phyloP scores from a whole-genome alignment of 75 land plant genomes.

The Picea sitchensis region DNA sequence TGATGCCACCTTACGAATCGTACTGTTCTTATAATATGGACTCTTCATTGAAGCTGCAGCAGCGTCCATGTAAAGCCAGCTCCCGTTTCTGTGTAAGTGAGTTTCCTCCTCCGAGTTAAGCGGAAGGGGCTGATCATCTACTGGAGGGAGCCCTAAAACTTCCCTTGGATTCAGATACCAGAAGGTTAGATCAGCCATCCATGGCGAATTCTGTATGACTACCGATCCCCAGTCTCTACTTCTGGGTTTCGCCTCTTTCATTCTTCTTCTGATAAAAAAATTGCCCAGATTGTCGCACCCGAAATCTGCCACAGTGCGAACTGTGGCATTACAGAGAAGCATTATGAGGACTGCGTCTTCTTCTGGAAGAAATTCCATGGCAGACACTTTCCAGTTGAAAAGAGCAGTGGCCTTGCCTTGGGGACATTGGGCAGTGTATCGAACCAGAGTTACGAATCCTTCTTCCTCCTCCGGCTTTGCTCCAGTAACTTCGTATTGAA shows the following conservation, averaged over 20 bases:
- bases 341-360: constrained; percentile 77
- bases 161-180: constrained; percentile 36
- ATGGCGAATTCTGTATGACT: constrained; percentile 34
- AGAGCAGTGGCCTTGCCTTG: constrained; percentile 85
- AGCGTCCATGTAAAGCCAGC: constrained; percentile 8
- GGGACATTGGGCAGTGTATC: constrained; percentile 60
- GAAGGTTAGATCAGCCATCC: constrained; percentile 10
- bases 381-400: constrained; percentile 77
- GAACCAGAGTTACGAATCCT: constrained; percentile 78
- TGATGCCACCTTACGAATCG: too few species aligned
- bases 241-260: constrained; percentile 54
- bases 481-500: constrained; percentile 52
- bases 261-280: constrained; percentile 48
- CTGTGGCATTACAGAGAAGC: constrained; percentile 57
- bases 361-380: constrained; percentile 76
- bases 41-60: too few species aligned
- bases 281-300: constrained; percentile 48
- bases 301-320: constrained; percentile 60
- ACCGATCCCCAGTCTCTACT: constrained; percentile 86
- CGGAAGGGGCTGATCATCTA: background rate
- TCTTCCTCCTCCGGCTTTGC: constrained; percentile 48
- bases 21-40: too few species aligned
- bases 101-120: constrained; percentile 10
- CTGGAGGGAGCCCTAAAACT: constrained; percentile 11
- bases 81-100: constrained; percentile 11